Base-by-base conservation (phyloP, 352 stramenopile species). In the Pilasporangium apinafurcum region DNA sequence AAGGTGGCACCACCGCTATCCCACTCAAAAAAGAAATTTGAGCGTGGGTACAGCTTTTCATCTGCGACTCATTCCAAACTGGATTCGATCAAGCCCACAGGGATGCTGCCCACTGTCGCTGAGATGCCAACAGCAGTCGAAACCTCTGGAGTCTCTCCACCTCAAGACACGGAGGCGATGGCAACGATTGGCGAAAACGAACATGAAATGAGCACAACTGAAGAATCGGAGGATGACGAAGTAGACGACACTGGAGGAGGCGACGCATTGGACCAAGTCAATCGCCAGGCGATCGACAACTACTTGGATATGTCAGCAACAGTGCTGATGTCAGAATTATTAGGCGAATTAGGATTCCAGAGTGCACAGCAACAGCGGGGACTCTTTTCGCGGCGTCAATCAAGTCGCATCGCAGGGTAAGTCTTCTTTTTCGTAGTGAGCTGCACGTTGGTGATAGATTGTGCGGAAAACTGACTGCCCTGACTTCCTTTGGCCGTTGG, bases 231-330 rank as follows among this genome's bases (percentile, higher is more conserved):
- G 20, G 47, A 62, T 4, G 64, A 68, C 14, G 59, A 64, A 4
- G 50, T 53, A 9, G 55, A 62, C 18, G 53, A 63, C 8, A 37
- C 49, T n/a, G 44, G 32, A 28, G 44, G 36, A 8, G 58, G 55
- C 28, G 48, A 31, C 33, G 44, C 34, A 16, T 67, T 66, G 4
- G 63, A 80, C 30, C 50, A 76, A 20, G 72, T 81, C 32, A 87
- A 75, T 60, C 76, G 73, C 25, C 73, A 88, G 25, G 80, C 67
- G 16, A 92, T 92, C 37, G 80, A 90, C 51, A 92, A 92, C 58
- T 92, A 87, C 44, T 55, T 92, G 30, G 74, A 92, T 37, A 89
- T 92, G 74, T 89, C 77, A 2, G 65, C 80, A 13, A 86, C 69
- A 26, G 70, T 84, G 45, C 71, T 73, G 38, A 59, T 92, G 7